Conservation (phyloP, 2,329 filamentous ascomycete genomes). For the Colletotrichum costaricense region DNA sequence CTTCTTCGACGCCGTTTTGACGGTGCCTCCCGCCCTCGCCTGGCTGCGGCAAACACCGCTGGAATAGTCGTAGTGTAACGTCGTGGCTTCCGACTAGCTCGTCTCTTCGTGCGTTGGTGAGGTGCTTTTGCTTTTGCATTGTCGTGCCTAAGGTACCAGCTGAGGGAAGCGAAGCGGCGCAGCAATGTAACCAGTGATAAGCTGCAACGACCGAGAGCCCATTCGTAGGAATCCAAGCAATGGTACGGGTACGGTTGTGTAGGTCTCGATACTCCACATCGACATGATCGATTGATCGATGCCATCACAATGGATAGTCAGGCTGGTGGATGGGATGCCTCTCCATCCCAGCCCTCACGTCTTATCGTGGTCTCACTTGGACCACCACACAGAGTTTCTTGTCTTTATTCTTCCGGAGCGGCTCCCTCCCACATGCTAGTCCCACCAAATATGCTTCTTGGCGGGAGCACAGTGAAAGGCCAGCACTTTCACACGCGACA, state of each 20-base stretch:
- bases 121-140: neutral
- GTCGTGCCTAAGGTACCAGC: neutral
- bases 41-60: neutral
- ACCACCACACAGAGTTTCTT: neutral
- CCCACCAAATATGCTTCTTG: neutral
- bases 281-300: neutral
- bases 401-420: neutral
- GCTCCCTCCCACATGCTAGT: conserved; percentile 16
- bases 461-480: neutral
- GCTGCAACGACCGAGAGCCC: neutral
- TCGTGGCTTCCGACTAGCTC: neutral
- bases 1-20: conserved; percentile 9
- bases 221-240: neutral
- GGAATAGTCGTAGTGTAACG: neutral
- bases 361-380: neutral
- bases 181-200: neutral
- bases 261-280: neutral
- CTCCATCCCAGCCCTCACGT: neutral
- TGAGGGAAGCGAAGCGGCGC: neutral
- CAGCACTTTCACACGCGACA: neutral
- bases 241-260: neutral
- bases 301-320: neutral
- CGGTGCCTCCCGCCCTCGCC: neutral
- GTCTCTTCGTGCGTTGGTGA: neutral
- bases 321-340: no score